Percentiles rank a stretch among this genome's conserved stretches.
Conservation (phyloP, 148 eudicot genomes). For the Arbutus unedo region DNA sequence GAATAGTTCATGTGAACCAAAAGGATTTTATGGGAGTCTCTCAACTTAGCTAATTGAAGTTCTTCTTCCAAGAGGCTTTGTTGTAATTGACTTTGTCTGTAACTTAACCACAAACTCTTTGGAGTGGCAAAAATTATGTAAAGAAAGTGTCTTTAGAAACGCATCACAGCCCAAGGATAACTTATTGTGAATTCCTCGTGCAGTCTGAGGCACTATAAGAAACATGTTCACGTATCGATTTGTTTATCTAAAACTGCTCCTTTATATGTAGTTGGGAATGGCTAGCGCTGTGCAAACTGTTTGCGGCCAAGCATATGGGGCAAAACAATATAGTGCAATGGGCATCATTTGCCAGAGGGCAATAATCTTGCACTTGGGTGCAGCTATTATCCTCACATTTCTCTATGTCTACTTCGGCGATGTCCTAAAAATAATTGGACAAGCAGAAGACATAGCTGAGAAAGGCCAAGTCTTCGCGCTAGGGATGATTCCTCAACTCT, state of each 20-base stretch:
- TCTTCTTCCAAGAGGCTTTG: not conserved
- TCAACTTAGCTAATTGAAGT: not conserved
- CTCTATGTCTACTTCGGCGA: conserved; percentile 37
- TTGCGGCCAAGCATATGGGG: conserved; percentile 63
- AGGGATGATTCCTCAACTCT: conserved; percentile 49
- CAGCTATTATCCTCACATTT: conserved; percentile 42
- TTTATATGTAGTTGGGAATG: conserved; percentile 45
- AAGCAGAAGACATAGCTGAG: conserved; percentile 36
- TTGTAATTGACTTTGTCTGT: not conserved
- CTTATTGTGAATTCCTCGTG: not conserved
- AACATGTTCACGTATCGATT: not conserved
- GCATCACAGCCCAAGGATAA: not conserved
- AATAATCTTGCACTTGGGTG: conserved; percentile 43
- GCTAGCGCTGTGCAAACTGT: conserved; percentile 69
- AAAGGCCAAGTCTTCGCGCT: conserved; percentile 47
- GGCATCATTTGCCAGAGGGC: conserved; percentile 63
- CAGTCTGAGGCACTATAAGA: not conserved
- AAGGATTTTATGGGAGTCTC: not conserved
- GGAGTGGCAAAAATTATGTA: not conserved
- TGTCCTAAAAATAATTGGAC: conserved; percentile 39
- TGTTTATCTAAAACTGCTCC: not conserved
- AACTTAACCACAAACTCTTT: not conserved
- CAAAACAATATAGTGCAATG: conserved; percentile 40
- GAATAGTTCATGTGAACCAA: too few relatives aligned
- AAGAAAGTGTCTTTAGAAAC: not conserved